A percentile compares a stretch with the other conserved stretches of the same genome.
phyloP scores from a whole-genome alignment of 768 basidiomycete genomes.

The Phanerochaete sordida region DNA sequence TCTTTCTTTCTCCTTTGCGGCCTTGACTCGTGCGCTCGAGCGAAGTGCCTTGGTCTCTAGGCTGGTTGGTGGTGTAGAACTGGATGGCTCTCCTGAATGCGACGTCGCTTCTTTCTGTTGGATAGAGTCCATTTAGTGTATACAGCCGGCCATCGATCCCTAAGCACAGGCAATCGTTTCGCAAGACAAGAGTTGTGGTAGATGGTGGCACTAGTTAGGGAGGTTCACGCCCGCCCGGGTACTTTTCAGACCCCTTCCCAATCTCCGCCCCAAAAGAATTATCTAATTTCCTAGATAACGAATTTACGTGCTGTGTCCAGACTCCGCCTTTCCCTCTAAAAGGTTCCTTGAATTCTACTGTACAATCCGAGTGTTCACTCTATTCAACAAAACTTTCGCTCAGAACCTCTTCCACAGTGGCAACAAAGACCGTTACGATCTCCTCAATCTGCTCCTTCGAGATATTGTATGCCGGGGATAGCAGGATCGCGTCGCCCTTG shows the following conservation, averaged over 20 bases:
- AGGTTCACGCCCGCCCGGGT: slow-evolving; percentile 6
- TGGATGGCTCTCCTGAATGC: slow-evolving; percentile 35
- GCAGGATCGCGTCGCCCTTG: slow-evolving; percentile 67
- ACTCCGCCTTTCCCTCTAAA: background rate
- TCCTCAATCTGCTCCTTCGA: slow-evolving; percentile 63
- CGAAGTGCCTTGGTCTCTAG: slow-evolving; percentile 59
- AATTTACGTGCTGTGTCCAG: background rate
- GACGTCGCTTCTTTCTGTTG: slow-evolving; percentile 50
- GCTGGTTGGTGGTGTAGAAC: slow-evolving; percentile 32
- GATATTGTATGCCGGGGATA: slow-evolving; percentile 81
- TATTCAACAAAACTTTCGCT: slow-evolving; percentile 26
- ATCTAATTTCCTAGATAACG: background rate
- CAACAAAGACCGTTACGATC: slow-evolving; percentile 65
- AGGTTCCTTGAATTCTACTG: too few relatives aligned
- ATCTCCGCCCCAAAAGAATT: slow-evolving; percentile 7
- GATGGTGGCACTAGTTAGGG: slow-evolving; percentile 16
- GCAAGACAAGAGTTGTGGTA: slow-evolving; percentile 6
- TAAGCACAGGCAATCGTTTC: slow-evolving; percentile 12
- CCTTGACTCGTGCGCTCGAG: slow-evolving; percentile 68
- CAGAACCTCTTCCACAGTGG: slow-evolving; percentile 63
- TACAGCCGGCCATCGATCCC: slow-evolving; percentile 81
- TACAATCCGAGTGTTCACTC: background rate
- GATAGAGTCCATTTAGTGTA: slow-evolving; percentile 91
- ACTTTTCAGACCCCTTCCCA: slow-evolving; percentile 3
- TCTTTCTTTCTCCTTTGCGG: slow-evolving; percentile 68